Evolutionary conservation across 208 protist species (phyloP), one percentile per base, ranked within the genome.

Genomic region (Spongospora subterranea): DNA sequence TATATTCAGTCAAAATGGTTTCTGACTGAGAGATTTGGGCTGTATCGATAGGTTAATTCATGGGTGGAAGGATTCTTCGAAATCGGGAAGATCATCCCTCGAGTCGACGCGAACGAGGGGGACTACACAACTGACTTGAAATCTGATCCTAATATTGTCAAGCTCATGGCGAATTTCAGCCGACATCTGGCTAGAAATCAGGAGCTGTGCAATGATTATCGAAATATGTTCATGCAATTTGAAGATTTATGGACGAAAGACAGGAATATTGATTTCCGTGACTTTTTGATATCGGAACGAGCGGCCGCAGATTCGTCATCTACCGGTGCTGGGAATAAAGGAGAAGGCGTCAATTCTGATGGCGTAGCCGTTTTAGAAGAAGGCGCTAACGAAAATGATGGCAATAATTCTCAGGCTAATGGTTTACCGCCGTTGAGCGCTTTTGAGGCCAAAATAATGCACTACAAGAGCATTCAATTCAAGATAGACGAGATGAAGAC

Each of bases 371-470:
- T 29, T 32, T 17, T n/a, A n/a, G n/a, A n/a, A n/a, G n/a, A n/a
- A n/a, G n/a, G n/a, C n/a, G n/a, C n/a, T n/a, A n/a, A n/a, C n/a
- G n/a, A n/a, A n/a, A n/a, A n/a, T n/a, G n/a, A n/a, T n/a, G n/a
- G n/a, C n/a, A n/a, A n/a, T n/a, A n/a, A n/a, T n/a, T n/a, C 50
- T 60, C 6, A 60, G 50, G 50, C 50, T 60, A 60, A 60, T 38
- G 46, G 88, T 1, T 64, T 32, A 32, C 91, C 91, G 17, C 93
- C 93, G 50, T 93, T 99, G 64, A 94, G 96, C 88, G 95, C 96
- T 32, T 99, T 98, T 94, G 97, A 98, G 92, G 92, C 95, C 41
- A 94, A 97, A 89, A 98, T 99, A 90, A 96, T 95, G 0, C 95
- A 97, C 88, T 99, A 98, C 93, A 95, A 96, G 66, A 94, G 95